Conservation (phyloP, 2,329 filamentous ascomycete genomes). For the Zymoseptoria ardabiliae region DNA sequence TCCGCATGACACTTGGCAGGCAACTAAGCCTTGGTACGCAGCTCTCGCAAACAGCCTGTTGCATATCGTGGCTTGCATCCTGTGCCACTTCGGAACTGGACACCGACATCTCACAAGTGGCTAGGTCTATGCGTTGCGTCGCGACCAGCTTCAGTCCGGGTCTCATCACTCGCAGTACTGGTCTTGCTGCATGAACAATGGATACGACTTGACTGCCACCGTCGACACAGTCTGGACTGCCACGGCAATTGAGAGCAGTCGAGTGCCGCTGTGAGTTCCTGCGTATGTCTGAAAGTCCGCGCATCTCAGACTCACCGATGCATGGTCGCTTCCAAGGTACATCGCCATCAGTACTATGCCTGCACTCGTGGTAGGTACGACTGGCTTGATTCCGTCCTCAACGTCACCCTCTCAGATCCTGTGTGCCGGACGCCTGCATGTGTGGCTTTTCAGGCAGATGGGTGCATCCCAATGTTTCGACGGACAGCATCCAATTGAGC, state of each 20-base stretch:
- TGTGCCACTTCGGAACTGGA: conserved; percentile 1
- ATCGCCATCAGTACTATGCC: neutral
- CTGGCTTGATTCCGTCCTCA: neutral
- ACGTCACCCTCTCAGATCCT: neutral
- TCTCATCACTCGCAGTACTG: too few species aligned
- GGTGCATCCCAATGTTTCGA: neutral
- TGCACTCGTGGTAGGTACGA: neutral
- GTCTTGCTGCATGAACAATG: too few species aligned
- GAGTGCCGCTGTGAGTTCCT: too few species aligned
- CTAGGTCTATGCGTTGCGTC: neutral
- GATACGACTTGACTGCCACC: too few species aligned
- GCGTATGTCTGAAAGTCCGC: too few species aligned
- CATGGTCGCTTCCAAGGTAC: neutral
- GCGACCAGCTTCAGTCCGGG: neutral
- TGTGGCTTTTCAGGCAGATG: neutral
- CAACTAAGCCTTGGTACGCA: neutral
- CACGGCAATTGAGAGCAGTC: too few species aligned
- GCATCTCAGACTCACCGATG: neutral
- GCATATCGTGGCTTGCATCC: conserved; percentile 1
- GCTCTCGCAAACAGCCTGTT: neutral
- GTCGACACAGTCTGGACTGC: too few species aligned
- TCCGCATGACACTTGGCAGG: neutral
- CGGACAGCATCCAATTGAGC: neutral
- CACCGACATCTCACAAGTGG: neutral
- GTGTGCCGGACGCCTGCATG: neutral